Evolutionary conservation across 2,329 filamentous ascomycete genomes (phyloP).

Genomic region (Neofusicoccum kwambonambiense): DNA sequence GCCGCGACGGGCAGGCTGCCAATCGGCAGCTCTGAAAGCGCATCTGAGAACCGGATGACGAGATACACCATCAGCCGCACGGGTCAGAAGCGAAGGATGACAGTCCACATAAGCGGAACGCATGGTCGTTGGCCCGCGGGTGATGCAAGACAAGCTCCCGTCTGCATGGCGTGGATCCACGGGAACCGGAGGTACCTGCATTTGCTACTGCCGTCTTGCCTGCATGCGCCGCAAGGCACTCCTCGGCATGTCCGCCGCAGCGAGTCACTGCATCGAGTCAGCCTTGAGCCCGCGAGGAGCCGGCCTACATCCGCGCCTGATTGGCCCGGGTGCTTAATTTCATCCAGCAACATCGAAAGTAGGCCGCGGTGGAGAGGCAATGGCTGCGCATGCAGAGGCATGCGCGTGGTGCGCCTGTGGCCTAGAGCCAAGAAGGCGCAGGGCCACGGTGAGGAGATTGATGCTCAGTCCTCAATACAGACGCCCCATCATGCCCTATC

Average conservation of each 20-base stretch:
- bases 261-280: background rate
- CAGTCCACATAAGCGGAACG: background rate
- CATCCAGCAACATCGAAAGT: background rate
- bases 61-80: constrained; percentile 6
- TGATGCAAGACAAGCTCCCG: constrained; percentile 12
- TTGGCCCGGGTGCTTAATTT: background rate
- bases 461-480: background rate
- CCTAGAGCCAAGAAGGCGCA: background rate
- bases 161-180: background rate
- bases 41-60: constrained; percentile 1
- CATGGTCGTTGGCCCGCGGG: background rate
- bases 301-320: background rate
- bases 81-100: constrained; percentile 3
- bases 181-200: constrained; percentile 9
- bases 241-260: constrained; percentile 5
- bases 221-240: constrained; percentile 8
- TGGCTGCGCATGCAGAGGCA: background rate
- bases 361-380: background rate
- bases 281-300: background rate
- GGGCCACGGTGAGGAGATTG: background rate
- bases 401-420: background rate
- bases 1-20: background rate
- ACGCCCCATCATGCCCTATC: constrained; percentile 3
- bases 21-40: background rate
- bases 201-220: constrained; percentile 8